Conservation (phyloP, 2,329 filamentous ascomycete genomes). For the Septoria linicola region DNA sequence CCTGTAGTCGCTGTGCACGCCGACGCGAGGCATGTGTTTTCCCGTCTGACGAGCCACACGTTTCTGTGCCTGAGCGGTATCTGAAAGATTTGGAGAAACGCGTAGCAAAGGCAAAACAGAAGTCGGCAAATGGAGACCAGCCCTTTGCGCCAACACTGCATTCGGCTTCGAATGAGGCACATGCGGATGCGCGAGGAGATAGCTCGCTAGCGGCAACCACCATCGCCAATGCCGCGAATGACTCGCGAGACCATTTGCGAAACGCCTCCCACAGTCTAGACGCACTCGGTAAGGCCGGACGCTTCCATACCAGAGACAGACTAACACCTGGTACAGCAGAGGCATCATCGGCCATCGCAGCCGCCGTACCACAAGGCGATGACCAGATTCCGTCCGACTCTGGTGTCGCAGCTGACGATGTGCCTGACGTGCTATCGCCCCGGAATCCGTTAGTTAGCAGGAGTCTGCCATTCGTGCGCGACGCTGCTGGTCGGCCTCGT, state of each 20-base stretch:
- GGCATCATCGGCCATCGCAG: conserved; percentile 5
- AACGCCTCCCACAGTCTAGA: conserved; percentile 4
- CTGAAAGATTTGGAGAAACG: conserved; percentile 16
- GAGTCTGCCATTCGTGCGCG: conserved; percentile 10
- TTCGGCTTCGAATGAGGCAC: not conserved
- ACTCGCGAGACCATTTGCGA: not conserved
- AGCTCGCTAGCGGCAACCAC: not conserved
- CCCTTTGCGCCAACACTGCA: not conserved
- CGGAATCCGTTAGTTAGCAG: conserved; percentile 10
- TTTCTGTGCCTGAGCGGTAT: conserved; percentile 17
- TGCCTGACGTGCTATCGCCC: not conserved
- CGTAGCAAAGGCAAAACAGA: conserved; percentile 7
- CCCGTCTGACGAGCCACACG: conserved; percentile 32
- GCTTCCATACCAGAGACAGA: not conserved
- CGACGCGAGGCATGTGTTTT: conserved; percentile 46
- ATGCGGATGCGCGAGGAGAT: not conserved
- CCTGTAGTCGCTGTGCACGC: conserved; percentile 48
- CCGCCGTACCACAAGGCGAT: not conserved
- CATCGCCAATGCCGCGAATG: not conserved
- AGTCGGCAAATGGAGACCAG: not conserved
- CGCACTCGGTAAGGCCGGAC: not conserved
- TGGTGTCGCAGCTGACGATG: not conserved
- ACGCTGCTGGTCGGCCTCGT: conserved; percentile 31
- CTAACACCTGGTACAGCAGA: conserved; percentile 4
- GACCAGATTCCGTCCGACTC: not conserved